Base-by-base conservation (phyloP, 2,329 filamentous ascomycete genomes). In the Fusarium graminum region DNA sequence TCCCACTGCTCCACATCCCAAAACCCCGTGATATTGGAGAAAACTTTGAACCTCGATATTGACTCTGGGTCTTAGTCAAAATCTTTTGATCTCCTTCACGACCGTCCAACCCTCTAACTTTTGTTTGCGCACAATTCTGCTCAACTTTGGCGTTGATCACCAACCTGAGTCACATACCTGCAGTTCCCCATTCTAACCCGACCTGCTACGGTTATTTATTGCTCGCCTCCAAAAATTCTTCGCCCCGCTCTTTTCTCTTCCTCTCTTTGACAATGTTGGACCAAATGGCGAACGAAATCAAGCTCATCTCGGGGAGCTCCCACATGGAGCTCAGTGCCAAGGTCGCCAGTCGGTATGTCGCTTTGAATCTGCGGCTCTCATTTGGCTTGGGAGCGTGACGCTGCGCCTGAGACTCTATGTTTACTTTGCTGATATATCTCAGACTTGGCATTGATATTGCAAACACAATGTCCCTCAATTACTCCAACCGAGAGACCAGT, bases 401-500 rank as follows among this genome's bases (percentile, higher is more conserved):
- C 34, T 39, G 49, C 36, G 30, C 30, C 42, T 49, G 22, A 52
- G 55, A 55, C 16, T 22, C 28, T 36, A 25, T 40, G 53, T 39
- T 13, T 58, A 58, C 53, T 46, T 61, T 67, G 67, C 70, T 77
- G 67, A 74, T 68, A 52, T 54, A 63, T 44, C 44, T 63, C 76
- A 92, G 90, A 74, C 85, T 93, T 62, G 90, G 91, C 70, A 91
- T 93, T 73, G 88, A 92, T 73, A 85, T 93, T 72, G 90, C 90
- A 65, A 92, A 92, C 81, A 92, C 91, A 44, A 87, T 93, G 82
- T 90, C 90, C 67, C 83, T 94, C 64, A 92, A 94, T 76, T 93
- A 94, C 81, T 94, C 92, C 45, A 94, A 94, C 78, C 91, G 93
- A 74, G 92, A 95, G 77, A 94, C 91, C 50, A 92, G 90, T 71